phyloP scores from a whole-genome alignment of 2,329 filamentous ascomycete species.

The Penicillium sp. region DNA sequence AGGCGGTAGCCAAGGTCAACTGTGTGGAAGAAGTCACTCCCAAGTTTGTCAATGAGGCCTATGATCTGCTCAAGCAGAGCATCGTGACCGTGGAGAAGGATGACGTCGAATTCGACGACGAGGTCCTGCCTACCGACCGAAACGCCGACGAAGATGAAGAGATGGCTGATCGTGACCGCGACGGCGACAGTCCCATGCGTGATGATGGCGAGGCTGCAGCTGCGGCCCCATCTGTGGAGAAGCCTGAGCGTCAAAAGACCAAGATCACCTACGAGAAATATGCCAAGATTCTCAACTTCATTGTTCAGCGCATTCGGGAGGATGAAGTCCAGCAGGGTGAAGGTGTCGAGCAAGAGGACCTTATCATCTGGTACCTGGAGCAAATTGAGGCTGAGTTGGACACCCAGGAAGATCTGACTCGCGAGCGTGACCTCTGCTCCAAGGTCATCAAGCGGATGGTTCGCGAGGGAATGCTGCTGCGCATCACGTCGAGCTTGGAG shows the following conservation, averaged over 20 bases:
- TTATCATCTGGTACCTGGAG: constrained; percentile 87
- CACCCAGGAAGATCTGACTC: constrained; percentile 72
- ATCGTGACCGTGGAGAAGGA: constrained; percentile 98
- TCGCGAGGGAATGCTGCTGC: constrained; percentile 63
- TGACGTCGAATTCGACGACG: constrained; percentile 88
- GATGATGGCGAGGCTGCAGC: constrained; percentile 45
- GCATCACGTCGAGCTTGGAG: constrained; percentile 73
- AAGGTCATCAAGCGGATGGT: constrained; percentile 96
- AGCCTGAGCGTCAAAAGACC: constrained; percentile 55
- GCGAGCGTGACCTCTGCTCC: constrained; percentile 63
- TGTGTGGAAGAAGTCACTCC: constrained; percentile 85
- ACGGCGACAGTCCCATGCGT: constrained; percentile 51
- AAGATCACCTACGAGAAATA: constrained; percentile 97
- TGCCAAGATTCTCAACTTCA: constrained; percentile 77
- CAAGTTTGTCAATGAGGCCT: constrained; percentile 85
- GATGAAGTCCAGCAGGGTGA: constrained; percentile 71
- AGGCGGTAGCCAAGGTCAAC: constrained; percentile 97
- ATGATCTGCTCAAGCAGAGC: constrained; percentile 81
- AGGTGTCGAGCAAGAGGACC: constrained; percentile 74
- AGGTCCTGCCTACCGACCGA: constrained; percentile 42
- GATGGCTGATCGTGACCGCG: constrained; percentile 42
- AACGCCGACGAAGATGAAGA: constrained; percentile 46
- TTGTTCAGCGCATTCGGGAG: constrained; percentile 76
- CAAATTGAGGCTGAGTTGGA: constrained; percentile 78
- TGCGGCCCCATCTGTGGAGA: constrained; percentile 19